These are phyloP conservation scores for Arachis stenosperma DNA, from an alignment of 306 rosid species.

Conservation along the genomic window DNA sequence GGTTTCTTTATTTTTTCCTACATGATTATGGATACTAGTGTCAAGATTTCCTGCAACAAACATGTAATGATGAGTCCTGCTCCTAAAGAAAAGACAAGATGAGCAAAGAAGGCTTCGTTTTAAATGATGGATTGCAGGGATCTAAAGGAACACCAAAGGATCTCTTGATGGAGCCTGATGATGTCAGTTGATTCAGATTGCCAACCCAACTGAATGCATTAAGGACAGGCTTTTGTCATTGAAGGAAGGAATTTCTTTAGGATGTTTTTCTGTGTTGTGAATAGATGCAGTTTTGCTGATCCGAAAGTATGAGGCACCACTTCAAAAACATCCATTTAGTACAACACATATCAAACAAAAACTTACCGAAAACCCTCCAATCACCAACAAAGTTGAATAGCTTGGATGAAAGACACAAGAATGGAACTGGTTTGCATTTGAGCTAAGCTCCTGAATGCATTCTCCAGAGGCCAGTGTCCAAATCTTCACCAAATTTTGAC, in stretches of 20 bases:
- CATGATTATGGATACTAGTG: too few relatives aligned
- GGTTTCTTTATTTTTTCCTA: too few relatives aligned
- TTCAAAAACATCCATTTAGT: neutral
- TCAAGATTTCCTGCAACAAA: too few relatives aligned
- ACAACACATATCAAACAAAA: slow-evolving; percentile 21
- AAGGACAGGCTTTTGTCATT: neutral
- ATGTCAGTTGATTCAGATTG: neutral
- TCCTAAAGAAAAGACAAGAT: neutral
- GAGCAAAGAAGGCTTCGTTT: too few relatives aligned
- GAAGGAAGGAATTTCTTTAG: neutral
- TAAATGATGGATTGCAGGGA: too few relatives aligned
- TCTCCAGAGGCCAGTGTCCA: slow-evolving; percentile 55
- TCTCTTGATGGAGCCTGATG: neutral
- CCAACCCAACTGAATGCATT: neutral
- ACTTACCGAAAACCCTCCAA: slow-evolving; percentile 55
- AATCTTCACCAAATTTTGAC: slow-evolving; percentile 53
- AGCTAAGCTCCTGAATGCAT: slow-evolving; percentile 52
- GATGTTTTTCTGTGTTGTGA: neutral
- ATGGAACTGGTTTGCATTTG: slow-evolving; percentile 44
- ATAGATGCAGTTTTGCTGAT: neutral
- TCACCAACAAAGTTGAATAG: slow-evolving; percentile 52
- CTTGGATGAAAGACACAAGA: slow-evolving; percentile 63
- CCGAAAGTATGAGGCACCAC: neutral
- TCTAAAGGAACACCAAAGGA: too few relatives aligned
- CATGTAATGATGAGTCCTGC: too few relatives aligned